phyloP scores from a whole-genome alignment of 2,329 filamentous ascomycete species.

The Juglanconis sp. region DNA sequence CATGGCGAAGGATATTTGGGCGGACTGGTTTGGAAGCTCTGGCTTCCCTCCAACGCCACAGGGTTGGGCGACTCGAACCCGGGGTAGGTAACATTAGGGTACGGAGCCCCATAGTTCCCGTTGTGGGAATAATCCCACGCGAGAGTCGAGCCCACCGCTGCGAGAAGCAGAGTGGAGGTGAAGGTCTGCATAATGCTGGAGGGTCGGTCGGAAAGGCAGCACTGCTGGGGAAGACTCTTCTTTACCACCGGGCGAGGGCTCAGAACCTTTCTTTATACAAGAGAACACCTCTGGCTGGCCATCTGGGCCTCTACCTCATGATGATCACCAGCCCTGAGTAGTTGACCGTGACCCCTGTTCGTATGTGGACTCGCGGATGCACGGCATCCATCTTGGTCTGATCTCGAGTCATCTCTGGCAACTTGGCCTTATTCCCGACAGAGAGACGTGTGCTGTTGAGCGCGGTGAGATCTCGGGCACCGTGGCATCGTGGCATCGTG shows the following conservation, averaged over 20 bases:
- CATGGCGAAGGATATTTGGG: constrained; percentile 12
- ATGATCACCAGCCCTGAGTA: neutral
- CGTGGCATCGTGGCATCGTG: neutral
- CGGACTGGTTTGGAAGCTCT: constrained; percentile 5
- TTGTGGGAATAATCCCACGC: constrained; percentile 9
- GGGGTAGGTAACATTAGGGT: neutral
- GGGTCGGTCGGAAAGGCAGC: constrained; percentile 10
- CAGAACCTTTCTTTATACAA: neutral
- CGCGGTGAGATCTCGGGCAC: neutral
- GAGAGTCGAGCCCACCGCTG: constrained; percentile 4
- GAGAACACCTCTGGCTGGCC: neutral
- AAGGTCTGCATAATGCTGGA: constrained; percentile 13
- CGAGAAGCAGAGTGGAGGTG: constrained; percentile 8
- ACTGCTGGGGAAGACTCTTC: neutral
- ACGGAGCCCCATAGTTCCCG: constrained; percentile 10
- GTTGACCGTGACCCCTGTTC: neutral
- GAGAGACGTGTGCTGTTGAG: neutral
- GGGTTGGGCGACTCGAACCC: constrained; percentile 11
- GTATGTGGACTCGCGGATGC: neutral
- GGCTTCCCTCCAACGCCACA: constrained; percentile 1
- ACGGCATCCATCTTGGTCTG: neutral
- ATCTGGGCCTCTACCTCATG: neutral
- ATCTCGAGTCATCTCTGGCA: neutral
- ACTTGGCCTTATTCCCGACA: neutral
- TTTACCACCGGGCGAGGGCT: neutral